Evolutionary conservation across 139 green algal species (phyloP).

Genomic region (Volvox reticuliferus): DNA sequence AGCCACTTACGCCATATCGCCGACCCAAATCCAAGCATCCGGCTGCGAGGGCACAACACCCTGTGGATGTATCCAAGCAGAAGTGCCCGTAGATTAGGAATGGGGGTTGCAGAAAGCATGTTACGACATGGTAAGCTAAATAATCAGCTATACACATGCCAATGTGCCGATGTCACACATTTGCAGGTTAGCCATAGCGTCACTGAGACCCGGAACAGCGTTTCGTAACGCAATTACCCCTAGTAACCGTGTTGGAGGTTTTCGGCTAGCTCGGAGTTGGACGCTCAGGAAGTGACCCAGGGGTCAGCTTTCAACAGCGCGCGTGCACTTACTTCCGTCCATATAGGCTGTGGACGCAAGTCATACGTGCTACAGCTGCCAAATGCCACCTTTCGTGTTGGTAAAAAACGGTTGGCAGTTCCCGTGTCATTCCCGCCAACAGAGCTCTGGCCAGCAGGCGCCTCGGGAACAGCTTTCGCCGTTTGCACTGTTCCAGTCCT

Average conservation of each 20-base stretch:
- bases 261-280: too few species aligned
- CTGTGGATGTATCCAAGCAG: constrained; percentile 21
- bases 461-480: neutral
- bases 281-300: too few species aligned
- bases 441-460: neutral
- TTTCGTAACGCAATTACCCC: too few species aligned
- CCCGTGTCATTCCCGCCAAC: neutral
- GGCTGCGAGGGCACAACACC: constrained; percentile 68
- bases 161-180: too few species aligned
- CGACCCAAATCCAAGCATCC: constrained; percentile 82
- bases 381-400: constrained; percentile 63
- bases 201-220: too few species aligned
- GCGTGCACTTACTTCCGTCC: constrained; percentile 53
- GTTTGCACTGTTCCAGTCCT: neutral
- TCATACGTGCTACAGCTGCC: constrained; percentile 72
- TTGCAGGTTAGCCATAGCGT: too few species aligned
- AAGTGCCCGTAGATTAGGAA: too few species aligned
- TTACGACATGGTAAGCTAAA: too few species aligned
- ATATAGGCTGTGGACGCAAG: constrained; percentile 63
- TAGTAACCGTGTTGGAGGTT: too few species aligned
- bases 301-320: too few species aligned
- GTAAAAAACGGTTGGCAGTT: neutral
- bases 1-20: constrained; percentile 78
- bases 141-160: too few species aligned
- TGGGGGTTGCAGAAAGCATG: too few species aligned